phyloP scores from a whole-genome alignment of 2,329 filamentous ascomycete species.

The Colletotrichum spinosum region DNA sequence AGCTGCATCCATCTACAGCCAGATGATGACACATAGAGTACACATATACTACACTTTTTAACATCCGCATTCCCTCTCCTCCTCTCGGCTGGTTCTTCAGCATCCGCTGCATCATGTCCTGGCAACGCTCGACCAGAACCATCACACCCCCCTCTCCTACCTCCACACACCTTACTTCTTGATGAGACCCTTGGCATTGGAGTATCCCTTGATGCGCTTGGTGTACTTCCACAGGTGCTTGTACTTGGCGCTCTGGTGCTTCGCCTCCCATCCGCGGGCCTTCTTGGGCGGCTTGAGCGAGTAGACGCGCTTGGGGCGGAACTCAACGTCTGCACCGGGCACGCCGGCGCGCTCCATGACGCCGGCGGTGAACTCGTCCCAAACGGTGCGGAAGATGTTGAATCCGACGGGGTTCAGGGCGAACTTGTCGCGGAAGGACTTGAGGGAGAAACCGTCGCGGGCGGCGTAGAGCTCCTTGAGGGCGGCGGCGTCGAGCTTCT shows the following conservation, averaged over 20 bases:
- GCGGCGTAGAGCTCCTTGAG: slow-evolving; percentile 64
- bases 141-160: slow-evolving; percentile 1
- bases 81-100: background rate
- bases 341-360: slow-evolving; percentile 87
- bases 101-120: slow-evolving; percentile 18
- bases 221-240: slow-evolving; percentile 73
- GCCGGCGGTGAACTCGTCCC: slow-evolving; percentile 88
- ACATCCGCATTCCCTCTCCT: slow-evolving; percentile 15
- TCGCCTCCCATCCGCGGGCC: slow-evolving; percentile 74
- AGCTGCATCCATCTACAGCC: slow-evolving; percentile 37
- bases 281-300: slow-evolving; percentile 72
- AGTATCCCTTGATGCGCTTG: slow-evolving; percentile 64
- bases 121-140: slow-evolving; percentile 4
- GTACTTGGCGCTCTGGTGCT: slow-evolving; percentile 74
- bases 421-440: slow-evolving; percentile 79
- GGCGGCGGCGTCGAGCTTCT: slow-evolving; percentile 67
- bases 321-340: slow-evolving; percentile 83
- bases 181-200: slow-evolving; percentile 55
- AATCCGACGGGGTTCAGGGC: slow-evolving; percentile 80
- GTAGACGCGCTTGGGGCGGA: slow-evolving; percentile 83
- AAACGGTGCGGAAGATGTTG: slow-evolving; percentile 87
- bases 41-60: slow-evolving; percentile 39
- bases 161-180: slow-evolving; percentile 44
- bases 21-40: slow-evolving; percentile 39
- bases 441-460: slow-evolving; percentile 72